Conservation (phyloP, 2,329 filamentous ascomycete species). For the Calonectria pseudoreteaudii region DNA sequence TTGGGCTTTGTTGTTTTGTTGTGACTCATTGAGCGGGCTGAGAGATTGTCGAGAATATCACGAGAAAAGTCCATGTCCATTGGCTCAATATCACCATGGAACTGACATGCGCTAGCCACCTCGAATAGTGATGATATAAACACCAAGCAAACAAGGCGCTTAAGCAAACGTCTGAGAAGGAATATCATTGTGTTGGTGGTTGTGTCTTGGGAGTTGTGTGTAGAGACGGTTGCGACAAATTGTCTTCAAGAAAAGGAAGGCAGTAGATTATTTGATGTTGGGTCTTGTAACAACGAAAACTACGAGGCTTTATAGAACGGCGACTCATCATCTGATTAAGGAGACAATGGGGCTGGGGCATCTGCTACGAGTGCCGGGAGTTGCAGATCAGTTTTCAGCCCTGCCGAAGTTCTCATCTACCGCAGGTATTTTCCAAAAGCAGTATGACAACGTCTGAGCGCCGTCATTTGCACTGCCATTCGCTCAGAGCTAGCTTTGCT, state of each 20-base stretch:
- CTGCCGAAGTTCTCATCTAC: not conserved
- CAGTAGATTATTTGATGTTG: not conserved
- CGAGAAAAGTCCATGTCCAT: not conserved
- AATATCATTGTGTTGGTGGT: not conserved
- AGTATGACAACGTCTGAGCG: not conserved
- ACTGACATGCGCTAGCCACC: not conserved
- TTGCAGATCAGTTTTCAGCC: not conserved
- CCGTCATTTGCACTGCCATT: not conserved
- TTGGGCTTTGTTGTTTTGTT: not conserved
- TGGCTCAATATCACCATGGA: not conserved
- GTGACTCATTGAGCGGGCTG: not conserved
- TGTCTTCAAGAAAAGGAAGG: not conserved
- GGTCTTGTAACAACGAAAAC: no score
- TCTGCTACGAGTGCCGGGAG: not conserved
- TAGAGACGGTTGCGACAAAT: not conserved
- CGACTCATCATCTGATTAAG: not conserved
- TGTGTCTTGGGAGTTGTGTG: not conserved
- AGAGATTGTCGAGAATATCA: conserved; percentile 1
- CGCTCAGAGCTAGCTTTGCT: not conserved
- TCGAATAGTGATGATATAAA: not conserved
- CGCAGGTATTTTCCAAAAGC: conserved; percentile 1
- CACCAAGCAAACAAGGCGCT: not conserved
- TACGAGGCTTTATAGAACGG: not conserved
- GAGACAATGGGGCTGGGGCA: not conserved
- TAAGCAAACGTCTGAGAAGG: not conserved